Base-by-base conservation (phyloP, 768 basidiomycete genomes). In the Sporobolomyces pararoseus region DNA sequence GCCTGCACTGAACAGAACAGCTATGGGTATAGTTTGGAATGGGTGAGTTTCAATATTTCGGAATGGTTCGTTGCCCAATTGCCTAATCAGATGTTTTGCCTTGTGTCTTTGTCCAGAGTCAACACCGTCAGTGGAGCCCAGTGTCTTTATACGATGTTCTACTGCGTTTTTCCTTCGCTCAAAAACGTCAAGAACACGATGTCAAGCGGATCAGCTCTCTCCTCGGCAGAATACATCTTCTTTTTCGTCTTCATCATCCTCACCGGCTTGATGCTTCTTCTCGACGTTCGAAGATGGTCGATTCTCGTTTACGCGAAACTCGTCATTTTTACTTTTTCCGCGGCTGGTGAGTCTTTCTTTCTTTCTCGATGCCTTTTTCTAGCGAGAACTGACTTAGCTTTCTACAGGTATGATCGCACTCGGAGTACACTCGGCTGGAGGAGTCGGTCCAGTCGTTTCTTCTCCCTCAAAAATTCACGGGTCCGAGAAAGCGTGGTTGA, bases 221-320 rank as follows among this genome's bases (percentile, higher is more conserved):
- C 57, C 17, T 69, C 70, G 4, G 74, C 74, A 46, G 21, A 73
- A 10, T 74, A 62, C 60, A 12, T 89, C 81, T 86, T 85, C 75
- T 91, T 91, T 84, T 87, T 91, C 83, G 82, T 91, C 63, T 92
- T 90, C 82, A 88, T 80, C 89, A 31, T 83, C 89, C 44, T 88
- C 86, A 46, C 88, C 78, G 82, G 89, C 58, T 89, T 90, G 81
- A 87, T 87, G 7, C 9, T 73, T 12, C 55, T 42, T 13, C 46
- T 68, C 46, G 34, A 68, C 25, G 61, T 75, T 9, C 72, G 68
- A 31, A 74, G 76, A 32, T 78, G 76, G 76, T 25, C 21, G 27
- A 34, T 71, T 31, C 59, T 78, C 31, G 49, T 66, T 7, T 62
- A 63, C 49, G 76, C 87, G 72, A 91, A 91, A 78, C 85, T 88